A percentile compares a stretch with the other conserved stretches of the same genome.
These are phyloP conservation scores for Coprinopsis marcescibilis DNA, from an alignment of 768 basidiomycete species.

Conservation along the genomic window DNA sequence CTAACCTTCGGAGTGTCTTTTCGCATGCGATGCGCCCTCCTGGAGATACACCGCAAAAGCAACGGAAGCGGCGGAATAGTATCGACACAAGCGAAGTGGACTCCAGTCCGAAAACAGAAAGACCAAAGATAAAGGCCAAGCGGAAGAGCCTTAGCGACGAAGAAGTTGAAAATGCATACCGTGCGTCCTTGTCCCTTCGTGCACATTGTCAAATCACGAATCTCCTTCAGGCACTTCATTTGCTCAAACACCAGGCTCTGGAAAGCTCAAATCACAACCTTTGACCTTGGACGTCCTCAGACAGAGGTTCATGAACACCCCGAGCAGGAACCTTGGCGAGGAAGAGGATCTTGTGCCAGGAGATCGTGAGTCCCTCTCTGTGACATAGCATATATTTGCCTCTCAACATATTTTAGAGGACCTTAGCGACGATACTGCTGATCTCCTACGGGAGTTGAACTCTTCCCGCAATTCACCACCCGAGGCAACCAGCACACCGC, in stretches of 20 bases:
- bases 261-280: slow-evolving; percentile 36
- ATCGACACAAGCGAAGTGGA: slow-evolving; percentile 58
- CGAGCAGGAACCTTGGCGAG: background rate
- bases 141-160: slow-evolving; percentile 64
- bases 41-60: slow-evolving; percentile 58
- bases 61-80: slow-evolving; percentile 44
- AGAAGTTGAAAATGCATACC: slow-evolving; percentile 46
- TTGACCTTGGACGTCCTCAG: slow-evolving; percentile 32
- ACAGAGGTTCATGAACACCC: slow-evolving; percentile 32
- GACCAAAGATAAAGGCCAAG: slow-evolving; percentile 43
- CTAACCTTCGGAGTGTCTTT: slow-evolving; percentile 61
- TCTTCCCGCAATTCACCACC: slow-evolving; percentile 39
- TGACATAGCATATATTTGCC: too few relatives aligned
- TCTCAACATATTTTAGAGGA: slow-evolving; percentile 20
- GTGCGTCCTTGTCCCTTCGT: slow-evolving; percentile 32
- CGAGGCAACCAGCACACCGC: slow-evolving; percentile 49
- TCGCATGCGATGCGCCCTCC: slow-evolving; percentile 60
- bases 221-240: slow-evolving; percentile 16
- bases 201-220: too few relatives aligned
- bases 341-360: background rate
- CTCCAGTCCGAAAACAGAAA: slow-evolving; percentile 39
- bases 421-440: slow-evolving; percentile 33
- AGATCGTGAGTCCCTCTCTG: too few relatives aligned
- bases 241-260: slow-evolving; percentile 26
- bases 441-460: slow-evolving; percentile 33